Base-by-base conservation (phyloP, 352 stramenopile genomes). In the Phytopythium ostracodes region DNA sequence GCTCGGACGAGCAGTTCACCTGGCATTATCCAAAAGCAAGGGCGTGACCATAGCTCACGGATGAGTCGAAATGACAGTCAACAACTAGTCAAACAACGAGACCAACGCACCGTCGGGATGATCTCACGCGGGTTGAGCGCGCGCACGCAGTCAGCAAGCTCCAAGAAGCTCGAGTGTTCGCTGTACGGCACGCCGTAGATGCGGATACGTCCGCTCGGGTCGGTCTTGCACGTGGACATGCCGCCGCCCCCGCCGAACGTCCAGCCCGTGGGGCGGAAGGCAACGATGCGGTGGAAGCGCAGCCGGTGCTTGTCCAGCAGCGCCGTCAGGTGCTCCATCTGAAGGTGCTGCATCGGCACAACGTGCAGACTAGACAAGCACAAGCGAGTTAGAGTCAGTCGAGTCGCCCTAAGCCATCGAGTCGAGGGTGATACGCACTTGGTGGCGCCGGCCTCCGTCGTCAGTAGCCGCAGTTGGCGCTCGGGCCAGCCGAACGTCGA, bases 111-210 rank as follows among this genome's bases (percentile, higher is more conserved):
- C 44, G 95, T 98, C 20, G 95, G 94, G 38, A 97, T 96, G 58
- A 98, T 98, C 43, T 75, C 73, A 11, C 81, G 75, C 5, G 92
- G 94, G 35, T 96, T 92, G 33, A 90, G 68, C 9, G 93, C 75
- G 71, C 87, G 88, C 24, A 92, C 69, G 65, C 98, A 98, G 44
- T 98, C 89, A 36, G 92, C 87, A 11, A 99, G 79, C 70, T 99
- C 96, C 7, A 84, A 83, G 70, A 98, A 99, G 65, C 86, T 98
- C 27, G 89, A 98, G 72, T 99, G 96, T 63, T 99, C 96, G 63
- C 88, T 98, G 78, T 99, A 99, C 4, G 96, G 96, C 42, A 99
- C 89, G 54, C 90, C 92, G 68, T 98, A 97, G 52, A 99, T 87
- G 35, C 72, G 82, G 50, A 97, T 81, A 38, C 84, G 88, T n/a